A percentile compares a stretch with the other conserved stretches of the same genome.
Evolutionary conservation across 331 rosid species (phyloP).

Genomic region (Quercus tomentella): DNA sequence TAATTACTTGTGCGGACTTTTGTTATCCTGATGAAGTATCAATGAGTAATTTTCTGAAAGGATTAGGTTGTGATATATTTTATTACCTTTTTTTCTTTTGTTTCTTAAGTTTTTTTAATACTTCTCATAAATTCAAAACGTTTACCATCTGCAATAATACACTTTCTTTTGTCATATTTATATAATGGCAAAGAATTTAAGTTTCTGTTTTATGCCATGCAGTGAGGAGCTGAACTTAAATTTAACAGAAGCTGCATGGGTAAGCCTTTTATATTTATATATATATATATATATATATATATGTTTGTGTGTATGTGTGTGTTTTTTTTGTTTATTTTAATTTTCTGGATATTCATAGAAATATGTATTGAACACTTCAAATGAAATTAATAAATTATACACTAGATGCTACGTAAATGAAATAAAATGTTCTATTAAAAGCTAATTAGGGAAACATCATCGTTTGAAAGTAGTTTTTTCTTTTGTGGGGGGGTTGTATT

Average conservation of each 20-base stretch:
- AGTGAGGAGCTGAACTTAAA: constrained; percentile 92
- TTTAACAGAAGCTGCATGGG: constrained; percentile 96
- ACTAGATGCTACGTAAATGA: neutral
- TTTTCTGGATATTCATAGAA: neutral
- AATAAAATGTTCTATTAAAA: neutral
- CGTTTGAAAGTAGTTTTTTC: no score
- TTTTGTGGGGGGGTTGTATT: neutral
- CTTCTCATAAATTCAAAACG: neutral
- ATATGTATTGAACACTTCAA: neutral
- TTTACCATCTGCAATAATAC: neutral
- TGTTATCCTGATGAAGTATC: neutral
- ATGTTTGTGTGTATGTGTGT: no score
- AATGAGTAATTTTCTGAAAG: constrained; percentile 5
- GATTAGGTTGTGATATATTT: neutral
- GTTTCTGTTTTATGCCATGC: constrained; percentile 32
- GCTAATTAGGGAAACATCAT: neutral
- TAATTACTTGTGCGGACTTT: neutral
- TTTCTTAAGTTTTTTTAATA: neutral
- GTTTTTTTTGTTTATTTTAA: constrained; percentile 1
- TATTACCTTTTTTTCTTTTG: neutral
- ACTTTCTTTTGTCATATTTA: neutral
- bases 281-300: no score
- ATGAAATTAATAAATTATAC: neutral
- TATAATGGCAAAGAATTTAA: constrained; percentile 18
- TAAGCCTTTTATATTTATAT: constrained; percentile 29